A percentile compares a stretch with the other conserved stretches of the same genome.
These are phyloP conservation scores for Trifolium fragiferum DNA, from an alignment of 306 rosid genomes.

Conservation along the genomic window DNA sequence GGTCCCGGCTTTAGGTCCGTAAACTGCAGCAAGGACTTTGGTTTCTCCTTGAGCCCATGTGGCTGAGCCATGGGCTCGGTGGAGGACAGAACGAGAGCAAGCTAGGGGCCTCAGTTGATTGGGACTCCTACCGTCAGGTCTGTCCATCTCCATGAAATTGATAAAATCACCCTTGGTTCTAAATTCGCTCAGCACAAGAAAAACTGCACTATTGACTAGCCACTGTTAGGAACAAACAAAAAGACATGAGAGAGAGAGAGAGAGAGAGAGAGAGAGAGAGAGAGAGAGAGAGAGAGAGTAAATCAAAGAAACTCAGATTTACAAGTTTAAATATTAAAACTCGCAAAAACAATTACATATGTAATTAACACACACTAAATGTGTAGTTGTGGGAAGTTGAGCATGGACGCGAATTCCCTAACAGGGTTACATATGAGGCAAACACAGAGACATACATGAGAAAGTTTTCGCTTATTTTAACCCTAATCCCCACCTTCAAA, in stretches of 20 bases:
- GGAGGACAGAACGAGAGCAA: constrained; percentile 71
- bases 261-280: background rate
- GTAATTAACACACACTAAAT: background rate
- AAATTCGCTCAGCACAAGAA: background rate
- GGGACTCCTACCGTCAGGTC: constrained; percentile 74
- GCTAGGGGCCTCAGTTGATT: constrained; percentile 84
- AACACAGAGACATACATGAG: too few relatives aligned
- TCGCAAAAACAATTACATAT: background rate
- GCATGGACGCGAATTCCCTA: too few relatives aligned
- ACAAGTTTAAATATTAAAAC: background rate
- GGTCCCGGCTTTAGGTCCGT: constrained; percentile 85
- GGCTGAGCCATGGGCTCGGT: constrained; percentile 94
- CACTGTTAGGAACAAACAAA: background rate
- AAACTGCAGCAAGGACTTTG: constrained; percentile 84
- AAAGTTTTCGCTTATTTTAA: too few relatives aligned
- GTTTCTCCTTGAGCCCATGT: constrained; percentile 94
- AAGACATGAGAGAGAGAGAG: too few relatives aligned
- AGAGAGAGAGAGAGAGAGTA: background rate
- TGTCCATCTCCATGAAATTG: constrained; percentile 58
- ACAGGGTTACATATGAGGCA: too few relatives aligned
- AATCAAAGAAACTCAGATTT: background rate
- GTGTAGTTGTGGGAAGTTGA: too few relatives aligned
- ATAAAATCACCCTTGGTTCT: background rate
- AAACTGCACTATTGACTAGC: background rate
- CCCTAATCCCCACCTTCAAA: too few relatives aligned